These are phyloP conservation scores for Nematocida sp. DNA, from an alignment of 371 early-diverging fungal genomes.

Conservation along the genomic window DNA sequence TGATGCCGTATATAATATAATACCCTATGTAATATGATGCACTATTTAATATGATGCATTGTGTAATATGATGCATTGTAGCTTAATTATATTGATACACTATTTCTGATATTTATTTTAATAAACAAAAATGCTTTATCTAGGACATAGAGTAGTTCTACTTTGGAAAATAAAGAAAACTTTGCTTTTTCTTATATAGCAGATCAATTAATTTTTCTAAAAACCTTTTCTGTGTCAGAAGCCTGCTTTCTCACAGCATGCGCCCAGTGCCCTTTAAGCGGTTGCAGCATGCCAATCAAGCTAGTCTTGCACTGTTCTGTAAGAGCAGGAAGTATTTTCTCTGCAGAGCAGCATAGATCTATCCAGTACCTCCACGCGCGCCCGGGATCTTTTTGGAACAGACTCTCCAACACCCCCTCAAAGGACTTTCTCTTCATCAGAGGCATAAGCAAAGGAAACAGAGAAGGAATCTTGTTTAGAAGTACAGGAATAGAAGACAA, in stretches of 20 bases:
- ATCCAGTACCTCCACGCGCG: slow-evolving; percentile 49
- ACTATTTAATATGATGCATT: too few relatives aligned
- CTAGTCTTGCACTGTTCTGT: background rate
- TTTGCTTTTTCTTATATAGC: too few relatives aligned
- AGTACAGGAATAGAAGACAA: too few relatives aligned
- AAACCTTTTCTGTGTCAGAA: background rate
- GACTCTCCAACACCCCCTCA: background rate
- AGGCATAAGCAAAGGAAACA: background rate
- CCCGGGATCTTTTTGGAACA: slow-evolving; percentile 33
- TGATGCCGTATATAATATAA: too few relatives aligned
- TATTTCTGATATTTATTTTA: too few relatives aligned
- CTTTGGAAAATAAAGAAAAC: too few relatives aligned
- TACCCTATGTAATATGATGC: too few relatives aligned
- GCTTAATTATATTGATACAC: too few relatives aligned
- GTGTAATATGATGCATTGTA: too few relatives aligned
- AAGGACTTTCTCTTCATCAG: background rate
- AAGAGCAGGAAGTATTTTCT: background rate
- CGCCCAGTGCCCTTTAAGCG: slow-evolving; percentile 46
- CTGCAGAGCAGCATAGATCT: slow-evolving; percentile 2
- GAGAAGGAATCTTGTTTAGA: background rate
- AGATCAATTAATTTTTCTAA: background rate
- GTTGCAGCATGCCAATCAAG: background rate
- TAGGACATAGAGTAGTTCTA: too few relatives aligned
- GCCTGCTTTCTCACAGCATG: slow-evolving; percentile 19
- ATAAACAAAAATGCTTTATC: too few relatives aligned